Percentiles rank a stretch among this genome's conserved stretches.
Conservation (phyloP, 768 basidiomycete genomes). For the Tricholomella constricta region DNA sequence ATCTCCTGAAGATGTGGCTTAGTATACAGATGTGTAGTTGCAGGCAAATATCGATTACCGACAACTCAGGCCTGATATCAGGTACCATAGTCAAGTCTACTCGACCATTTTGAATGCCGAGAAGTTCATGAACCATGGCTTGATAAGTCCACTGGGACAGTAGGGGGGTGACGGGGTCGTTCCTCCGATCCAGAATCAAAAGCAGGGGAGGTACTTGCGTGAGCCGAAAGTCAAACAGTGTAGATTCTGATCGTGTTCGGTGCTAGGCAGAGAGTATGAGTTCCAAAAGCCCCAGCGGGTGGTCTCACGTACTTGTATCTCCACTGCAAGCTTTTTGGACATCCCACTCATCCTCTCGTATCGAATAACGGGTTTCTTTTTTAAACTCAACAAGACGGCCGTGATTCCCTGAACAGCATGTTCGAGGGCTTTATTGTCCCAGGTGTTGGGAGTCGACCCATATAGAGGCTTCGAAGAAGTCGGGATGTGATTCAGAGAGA, state of each 20-base stretch:
- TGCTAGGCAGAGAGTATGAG: slow-evolving; percentile 47
- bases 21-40: slow-evolving; percentile 8
- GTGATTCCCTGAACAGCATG: slow-evolving; percentile 79
- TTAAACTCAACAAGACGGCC: slow-evolving; percentile 88
- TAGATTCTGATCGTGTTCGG: slow-evolving; percentile 75
- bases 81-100: slow-evolving; percentile 84
- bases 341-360: slow-evolving; percentile 93
- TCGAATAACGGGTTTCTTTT: slow-evolving; percentile 93
- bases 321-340: slow-evolving; percentile 86
- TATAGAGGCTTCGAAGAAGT: slow-evolving; percentile 65
- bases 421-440: slow-evolving; percentile 75
- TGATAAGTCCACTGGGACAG: slow-evolving; percentile 99
- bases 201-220: slow-evolving; percentile 88
- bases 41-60: slow-evolving; percentile 46
- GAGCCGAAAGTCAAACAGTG: slow-evolving; percentile 89
- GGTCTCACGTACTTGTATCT: slow-evolving; percentile 67
- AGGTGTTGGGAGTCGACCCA: slow-evolving; percentile 69
- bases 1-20: slow-evolving; percentile 65
- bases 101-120: slow-evolving; percentile 92
- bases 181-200: slow-evolving; percentile 91
- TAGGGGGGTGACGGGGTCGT: slow-evolving; percentile 96
- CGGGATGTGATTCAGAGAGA: slow-evolving; percentile 82
- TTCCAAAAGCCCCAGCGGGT: neutral
- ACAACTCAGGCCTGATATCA: slow-evolving; percentile 83
- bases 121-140: slow-evolving; percentile 97